Conservation (phyloP, 2,329 filamentous ascomycete species). For the Penicillium oxalicum region DNA sequence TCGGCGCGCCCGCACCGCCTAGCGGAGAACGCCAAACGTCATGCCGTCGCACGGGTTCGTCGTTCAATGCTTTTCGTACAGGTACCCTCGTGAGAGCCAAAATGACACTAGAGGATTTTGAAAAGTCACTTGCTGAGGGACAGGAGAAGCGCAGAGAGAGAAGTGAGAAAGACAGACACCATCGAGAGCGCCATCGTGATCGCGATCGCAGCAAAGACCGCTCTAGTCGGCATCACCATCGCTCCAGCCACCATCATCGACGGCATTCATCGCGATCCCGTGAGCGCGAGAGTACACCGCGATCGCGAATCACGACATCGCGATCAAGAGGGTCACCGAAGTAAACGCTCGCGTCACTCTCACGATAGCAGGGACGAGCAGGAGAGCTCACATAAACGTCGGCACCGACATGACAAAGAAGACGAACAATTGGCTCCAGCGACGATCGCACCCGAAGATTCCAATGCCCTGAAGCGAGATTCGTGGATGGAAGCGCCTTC, state of each 20-base stretch:
- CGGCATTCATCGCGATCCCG: conserved; percentile 34
- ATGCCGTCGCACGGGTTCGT: conserved; percentile 24
- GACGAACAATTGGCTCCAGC: conserved; percentile 30
- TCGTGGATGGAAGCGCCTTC: conserved; percentile 93
- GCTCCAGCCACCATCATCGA: conserved; percentile 40
- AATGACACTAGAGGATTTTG: conserved; percentile 67
- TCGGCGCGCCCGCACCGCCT: conserved; percentile 26
- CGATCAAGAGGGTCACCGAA: conserved; percentile 52
- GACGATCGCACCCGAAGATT: conserved; percentile 38
- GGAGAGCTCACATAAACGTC: conserved; percentile 45
- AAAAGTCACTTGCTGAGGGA: conserved; percentile 65
- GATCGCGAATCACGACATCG: conserved; percentile 39
- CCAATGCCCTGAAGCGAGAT: conserved; percentile 59
- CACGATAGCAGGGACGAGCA: conserved; percentile 47
- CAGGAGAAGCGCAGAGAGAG: conserved; percentile 34
- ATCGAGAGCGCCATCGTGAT: conserved; percentile 24
- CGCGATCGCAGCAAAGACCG: conserved; percentile 40
- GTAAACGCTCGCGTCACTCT: conserved; percentile 59
- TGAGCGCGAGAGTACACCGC: conserved; percentile 30
- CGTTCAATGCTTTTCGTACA: conserved; percentile 7
- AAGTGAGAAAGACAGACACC: conserved; percentile 33
- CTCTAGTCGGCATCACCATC: conserved; percentile 29
- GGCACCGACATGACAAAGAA: conserved; percentile 40
- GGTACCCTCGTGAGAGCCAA: conserved; percentile 9
- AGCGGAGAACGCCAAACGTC: conserved; percentile 26